Evolutionary conservation across 2,329 filamentous ascomycete species (phyloP), one percentile per base, ranked within the genome.

Genomic region (Verticillium tricorpus): DNA sequence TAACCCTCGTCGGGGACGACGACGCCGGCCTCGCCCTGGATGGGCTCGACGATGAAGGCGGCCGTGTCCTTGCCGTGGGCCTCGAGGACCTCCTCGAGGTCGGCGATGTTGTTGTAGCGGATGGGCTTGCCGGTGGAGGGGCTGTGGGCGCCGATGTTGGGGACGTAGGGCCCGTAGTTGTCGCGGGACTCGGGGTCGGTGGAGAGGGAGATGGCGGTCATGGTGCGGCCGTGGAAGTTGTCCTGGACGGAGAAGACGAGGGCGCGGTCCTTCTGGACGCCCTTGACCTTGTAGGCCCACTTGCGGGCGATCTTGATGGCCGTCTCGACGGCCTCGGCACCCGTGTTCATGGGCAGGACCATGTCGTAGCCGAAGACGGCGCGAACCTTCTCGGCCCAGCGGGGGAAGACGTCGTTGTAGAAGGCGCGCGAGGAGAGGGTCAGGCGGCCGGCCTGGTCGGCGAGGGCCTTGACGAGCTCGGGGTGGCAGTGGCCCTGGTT

Each of bases 401-500:
- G 88, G 62, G 94, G 94, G 80, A 98, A 98, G 66, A 98, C 95
- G 80, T 98, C 94, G 75, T 98, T 99, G 84, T 98, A 89, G 80
- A 98, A 99, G 59, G 95, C 95, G 64, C 94, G 88, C 64, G 93
- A 97, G 78, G 92, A 97, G 68, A 98, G 86, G 0, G 94, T 97
- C 72, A 98, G 80, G 45, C 93, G 89, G 67, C 89, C 86, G 57
- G 95, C 95, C 80, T 99, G 95, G 67, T 97, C 92, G 40, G 87
- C 88, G 64, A 99, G 82, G 15, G 93, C 91, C 76, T 94, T 93
- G 74, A 99, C 88, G 62, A 98, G 88, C 80, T 96, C 93, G 5
- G 95, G 95, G 79, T 99, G 94, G 79, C 94, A 98, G 78, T 99
- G 94, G 66, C 94, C 94, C 78, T 98, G 94, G 82, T 98, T 98